Percentiles rank a stretch among this genome's conserved stretches.
phyloP scores from a whole-genome alignment of 768 basidiomycete genomes.

The Lepiota venenata region DNA sequence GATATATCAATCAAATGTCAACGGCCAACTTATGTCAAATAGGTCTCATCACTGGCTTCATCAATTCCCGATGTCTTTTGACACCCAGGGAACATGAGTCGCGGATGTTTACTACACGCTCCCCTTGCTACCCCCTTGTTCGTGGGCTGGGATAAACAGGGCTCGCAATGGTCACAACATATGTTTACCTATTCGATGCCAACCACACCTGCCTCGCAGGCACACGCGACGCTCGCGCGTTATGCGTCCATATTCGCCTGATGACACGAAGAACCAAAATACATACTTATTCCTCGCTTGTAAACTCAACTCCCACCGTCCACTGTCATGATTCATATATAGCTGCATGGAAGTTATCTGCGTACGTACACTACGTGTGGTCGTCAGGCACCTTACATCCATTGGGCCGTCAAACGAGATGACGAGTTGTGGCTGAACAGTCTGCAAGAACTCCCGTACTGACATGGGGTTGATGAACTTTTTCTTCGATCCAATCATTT shows the following conservation, averaged over 20 bases:
- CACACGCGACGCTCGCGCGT: too few relatives aligned
- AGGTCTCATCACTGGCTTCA: background rate
- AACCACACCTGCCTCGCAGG: too few relatives aligned
- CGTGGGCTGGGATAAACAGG: too few relatives aligned
- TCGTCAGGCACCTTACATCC: background rate
- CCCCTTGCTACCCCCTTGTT: too few relatives aligned
- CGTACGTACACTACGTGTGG: background rate
- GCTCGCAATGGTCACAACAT: too few relatives aligned
- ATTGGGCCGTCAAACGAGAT: background rate
- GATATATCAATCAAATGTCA: conserved; percentile 3
- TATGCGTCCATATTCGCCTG: too few relatives aligned
- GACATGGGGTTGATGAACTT: background rate
- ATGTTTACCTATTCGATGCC: too few relatives aligned
- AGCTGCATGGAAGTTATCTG: background rate
- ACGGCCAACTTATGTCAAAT: too few relatives aligned
- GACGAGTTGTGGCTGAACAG: too few relatives aligned
- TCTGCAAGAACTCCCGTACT: too few relatives aligned
- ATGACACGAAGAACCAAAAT: too few relatives aligned
- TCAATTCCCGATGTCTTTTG: background rate
- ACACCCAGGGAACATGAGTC: conserved; percentile 1
- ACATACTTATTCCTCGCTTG: background rate
- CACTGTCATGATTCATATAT: background rate
- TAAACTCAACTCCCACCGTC: background rate
- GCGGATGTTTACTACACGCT: too few relatives aligned
- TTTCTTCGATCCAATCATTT: background rate